Evolutionary conservation across 805 yeast species (phyloP).

Genomic region (Candida saitoana): DNA sequence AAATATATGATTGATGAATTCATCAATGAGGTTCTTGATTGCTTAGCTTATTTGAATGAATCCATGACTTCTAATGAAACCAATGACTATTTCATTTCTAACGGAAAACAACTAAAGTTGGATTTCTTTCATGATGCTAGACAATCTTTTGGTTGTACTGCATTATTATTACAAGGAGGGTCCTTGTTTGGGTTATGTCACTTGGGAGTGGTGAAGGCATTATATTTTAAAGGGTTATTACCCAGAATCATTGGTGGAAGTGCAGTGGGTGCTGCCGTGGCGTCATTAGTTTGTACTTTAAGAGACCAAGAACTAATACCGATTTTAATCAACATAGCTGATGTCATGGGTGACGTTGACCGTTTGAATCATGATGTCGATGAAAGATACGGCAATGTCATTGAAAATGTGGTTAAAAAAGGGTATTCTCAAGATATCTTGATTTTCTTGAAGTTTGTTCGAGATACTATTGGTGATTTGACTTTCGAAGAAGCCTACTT

Average conservation of each 20-base stretch:
- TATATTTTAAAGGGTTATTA: conserved; percentile 67
- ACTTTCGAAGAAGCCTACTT: conserved; percentile 93
- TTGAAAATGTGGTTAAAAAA: conserved; percentile 69
- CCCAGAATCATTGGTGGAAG: conserved; percentile 89
- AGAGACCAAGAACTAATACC: conserved; percentile 61
- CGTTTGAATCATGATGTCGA: conserved; percentile 50
- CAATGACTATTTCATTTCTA: conserved; percentile 34
- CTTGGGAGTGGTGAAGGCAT: conserved; percentile 83
- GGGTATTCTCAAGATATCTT: conserved; percentile 86
- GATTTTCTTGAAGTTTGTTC: conserved; percentile 72
- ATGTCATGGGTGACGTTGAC: conserved; percentile 42
- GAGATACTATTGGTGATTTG: conserved; percentile 68
- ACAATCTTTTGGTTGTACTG: conserved; percentile 87
- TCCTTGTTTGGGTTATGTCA: conserved; percentile 92
- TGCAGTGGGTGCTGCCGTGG: conserved; percentile 92
- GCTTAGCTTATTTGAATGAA: conserved; percentile 59
- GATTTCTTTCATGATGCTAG: conserved; percentile 83
- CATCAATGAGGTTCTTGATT: conserved; percentile 66
- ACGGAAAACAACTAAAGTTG: conserved; percentile 54
- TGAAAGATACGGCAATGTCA: conserved; percentile 61
- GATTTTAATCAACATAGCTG: conserved; percentile 34
- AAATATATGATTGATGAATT: conserved; percentile 85
- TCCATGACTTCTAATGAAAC: conserved; percentile 25
- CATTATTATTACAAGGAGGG: conserved; percentile 90
- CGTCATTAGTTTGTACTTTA: conserved; percentile 75